Conservation (phyloP, 2,329 filamentous ascomycete species). For the Tothia fuscella region DNA sequence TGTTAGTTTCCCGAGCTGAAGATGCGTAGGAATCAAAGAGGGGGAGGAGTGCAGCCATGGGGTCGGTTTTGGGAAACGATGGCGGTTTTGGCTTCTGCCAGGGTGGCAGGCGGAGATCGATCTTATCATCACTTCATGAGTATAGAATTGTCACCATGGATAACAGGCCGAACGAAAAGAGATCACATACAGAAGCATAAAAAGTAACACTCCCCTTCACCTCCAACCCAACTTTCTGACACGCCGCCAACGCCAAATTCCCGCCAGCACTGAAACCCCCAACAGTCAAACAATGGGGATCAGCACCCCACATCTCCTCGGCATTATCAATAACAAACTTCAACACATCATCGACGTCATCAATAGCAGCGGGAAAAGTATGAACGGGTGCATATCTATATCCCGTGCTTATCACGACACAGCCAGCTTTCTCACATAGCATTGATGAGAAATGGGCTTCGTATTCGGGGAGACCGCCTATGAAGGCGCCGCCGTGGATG, state of each 20-base stretch:
- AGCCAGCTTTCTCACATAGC: constrained; percentile 28
- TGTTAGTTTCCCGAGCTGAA: constrained; percentile 18
- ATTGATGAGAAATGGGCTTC: constrained; percentile 23
- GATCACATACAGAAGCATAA: constrained; percentile 22
- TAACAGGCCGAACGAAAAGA: not conserved
- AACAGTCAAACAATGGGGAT: constrained; percentile 31
- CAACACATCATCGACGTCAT: constrained; percentile 34
- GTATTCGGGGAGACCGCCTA: constrained; percentile 32
- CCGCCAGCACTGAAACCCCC: constrained; percentile 35
- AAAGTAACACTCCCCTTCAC: constrained; percentile 31
- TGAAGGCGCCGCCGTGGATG: constrained; percentile 33
- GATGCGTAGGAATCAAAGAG: constrained; percentile 35
- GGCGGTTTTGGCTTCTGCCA: constrained; percentile 28
- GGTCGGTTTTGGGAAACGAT: constrained; percentile 27
- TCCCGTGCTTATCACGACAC: constrained; percentile 26
- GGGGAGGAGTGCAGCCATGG: constrained; percentile 26
- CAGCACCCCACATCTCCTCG: constrained; percentile 24
- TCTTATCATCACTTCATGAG: constrained; percentile 6
- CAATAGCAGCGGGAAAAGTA: constrained; percentile 29
- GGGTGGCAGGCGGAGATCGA: constrained; percentile 30
- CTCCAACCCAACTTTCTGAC: constrained; percentile 16
- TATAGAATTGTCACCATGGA: not conserved
- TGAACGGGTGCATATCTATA: constrained; percentile 32
- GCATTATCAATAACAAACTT: constrained; percentile 30
- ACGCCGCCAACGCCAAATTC: constrained; percentile 29